Base-by-base conservation (phyloP, 768 basidiomycete genomes). In the Russula compacta region DNA sequence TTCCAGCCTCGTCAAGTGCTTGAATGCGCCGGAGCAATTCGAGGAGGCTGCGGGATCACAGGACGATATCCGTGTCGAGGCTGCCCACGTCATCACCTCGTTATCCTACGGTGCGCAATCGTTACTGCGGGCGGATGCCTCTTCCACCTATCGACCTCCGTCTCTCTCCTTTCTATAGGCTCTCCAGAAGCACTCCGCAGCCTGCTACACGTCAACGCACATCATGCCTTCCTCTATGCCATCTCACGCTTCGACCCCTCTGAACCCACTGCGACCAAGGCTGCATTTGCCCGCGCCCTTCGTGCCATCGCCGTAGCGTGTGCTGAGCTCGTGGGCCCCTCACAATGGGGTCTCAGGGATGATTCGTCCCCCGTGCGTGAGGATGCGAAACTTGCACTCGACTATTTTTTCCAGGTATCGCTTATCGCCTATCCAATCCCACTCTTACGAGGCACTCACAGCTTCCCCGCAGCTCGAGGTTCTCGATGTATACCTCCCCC, bases 71-170 rank as follows among this genome's bases (percentile, higher is more conserved):
- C 79, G 86, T 10, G 78, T 83, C 51, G 88, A 91, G 68, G 85
- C 89, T 0, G 86, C 88, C 0, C 85, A 89, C 65, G 78, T 91
- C 40, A 75, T 91, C 15, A 80, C 87, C 0, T 91, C 89, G 0
- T 75, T 92, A 12, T 80, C 87, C 0, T 86, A 87, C 63, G 87
- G 87, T 83, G 51, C 53, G 67, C 17, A 5, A 35, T 19, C 40
- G 1, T 49, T 32, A 4, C 12, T 53, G 48, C 43, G 40, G 19
- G 6, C 53, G 24, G 24, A 29, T 29, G 51, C 43, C 9, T 33
- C 32, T 32, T 19, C 1, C 55, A 10, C 12, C 17, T 35, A 17
- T 14, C 3, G 29, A 57, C 19, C 6, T 10, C 21, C 35, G 4
- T 55, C 35, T 15, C 17, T 19, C 24, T n/a, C 58, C 15, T 48